Percentiles rank a stretch among this genome's conserved stretches.
Evolutionary conservation across 2,329 filamentous ascomycete genomes (phyloP).

Genomic region (Talaromyces funiculosus): DNA sequence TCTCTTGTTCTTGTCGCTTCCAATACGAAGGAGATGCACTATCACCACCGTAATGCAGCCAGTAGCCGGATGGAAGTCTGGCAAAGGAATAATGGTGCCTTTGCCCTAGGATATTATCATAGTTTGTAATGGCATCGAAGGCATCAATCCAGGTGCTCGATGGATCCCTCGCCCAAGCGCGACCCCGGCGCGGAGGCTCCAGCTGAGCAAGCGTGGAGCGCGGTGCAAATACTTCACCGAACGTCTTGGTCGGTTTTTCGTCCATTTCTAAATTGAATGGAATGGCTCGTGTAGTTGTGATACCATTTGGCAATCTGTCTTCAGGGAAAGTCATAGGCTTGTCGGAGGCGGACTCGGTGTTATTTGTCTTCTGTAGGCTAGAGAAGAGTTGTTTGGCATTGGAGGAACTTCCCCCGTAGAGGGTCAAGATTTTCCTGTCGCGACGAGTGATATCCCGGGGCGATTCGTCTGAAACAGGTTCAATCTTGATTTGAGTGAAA

Average conservation of each 20-base stretch:
- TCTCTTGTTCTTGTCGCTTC: conserved; percentile 32
- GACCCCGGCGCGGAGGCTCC: conserved; percentile 36
- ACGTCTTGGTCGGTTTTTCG: conserved; percentile 32
- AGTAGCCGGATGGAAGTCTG: conserved; percentile 36
- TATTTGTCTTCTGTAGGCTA: conserved; percentile 59
- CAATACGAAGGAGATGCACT: conserved; percentile 35
- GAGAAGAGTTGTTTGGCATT: conserved; percentile 77
- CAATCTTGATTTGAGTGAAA: conserved; percentile 31
- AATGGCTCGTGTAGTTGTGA: conserved; percentile 63
- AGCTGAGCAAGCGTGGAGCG: conserved; percentile 33
- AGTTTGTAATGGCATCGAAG: conserved; percentile 34
- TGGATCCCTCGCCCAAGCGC: conserved; percentile 27
- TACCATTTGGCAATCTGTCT: conserved; percentile 64
- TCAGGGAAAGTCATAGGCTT: conserved; percentile 48
- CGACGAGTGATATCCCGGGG: conserved; percentile 26
- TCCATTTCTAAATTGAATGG: conserved; percentile 40
- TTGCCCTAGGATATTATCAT: conserved; percentile 30
- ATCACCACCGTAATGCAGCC: conserved; percentile 40
- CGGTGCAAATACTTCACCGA: conserved; percentile 43
- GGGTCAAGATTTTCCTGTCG: conserved; percentile 62
- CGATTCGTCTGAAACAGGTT: conserved; percentile 28
- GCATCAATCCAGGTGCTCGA: conserved; percentile 37
- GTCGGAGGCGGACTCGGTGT: conserved; percentile 32
- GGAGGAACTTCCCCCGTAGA: conserved; percentile 65
- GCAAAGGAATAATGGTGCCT: conserved; percentile 38